A percentile compares a stretch with the other conserved stretches of the same genome.
These are phyloP conservation scores for Penicillium waksmanii DNA, from an alignment of 495 filamentous ascomycete species.

Conservation along the genomic window DNA sequence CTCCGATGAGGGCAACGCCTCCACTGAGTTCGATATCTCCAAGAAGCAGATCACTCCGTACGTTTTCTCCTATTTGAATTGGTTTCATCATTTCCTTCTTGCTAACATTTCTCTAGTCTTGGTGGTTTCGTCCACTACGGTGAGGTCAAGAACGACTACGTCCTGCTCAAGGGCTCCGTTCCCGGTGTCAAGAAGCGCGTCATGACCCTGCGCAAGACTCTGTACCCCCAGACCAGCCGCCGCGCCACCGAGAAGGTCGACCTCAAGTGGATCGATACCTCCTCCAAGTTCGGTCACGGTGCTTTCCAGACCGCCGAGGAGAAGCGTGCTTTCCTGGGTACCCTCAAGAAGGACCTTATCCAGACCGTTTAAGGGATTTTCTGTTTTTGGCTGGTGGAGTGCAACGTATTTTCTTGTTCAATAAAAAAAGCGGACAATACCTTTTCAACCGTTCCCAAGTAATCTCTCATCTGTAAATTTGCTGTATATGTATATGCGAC, in stretches of 20 bases:
- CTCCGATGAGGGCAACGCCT: slow-evolving; percentile 83
- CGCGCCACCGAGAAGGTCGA: slow-evolving; percentile 98
- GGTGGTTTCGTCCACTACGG: slow-evolving; percentile 99
- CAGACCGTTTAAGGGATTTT: slow-evolving; percentile 70
- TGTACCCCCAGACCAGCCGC: slow-evolving; percentile 95
- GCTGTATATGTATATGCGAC: too few relatives aligned
- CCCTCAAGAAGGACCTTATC: slow-evolving; percentile 97
- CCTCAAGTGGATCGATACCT: slow-evolving; percentile 99
- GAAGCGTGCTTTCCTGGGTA: slow-evolving; percentile 97
- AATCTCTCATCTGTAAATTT: not conserved
- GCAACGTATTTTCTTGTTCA: slow-evolving; percentile 51
- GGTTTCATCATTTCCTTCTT: slow-evolving; percentile 3
- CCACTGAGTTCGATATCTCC: slow-evolving; percentile 93
- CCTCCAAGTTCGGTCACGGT: slow-evolving; percentile 99
- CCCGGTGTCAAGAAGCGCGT: slow-evolving; percentile 99
- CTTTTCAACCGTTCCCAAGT: slow-evolving; percentile 26
- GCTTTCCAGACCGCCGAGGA: slow-evolving; percentile 97
- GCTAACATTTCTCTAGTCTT: slow-evolving; percentile 63
- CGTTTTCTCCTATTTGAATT: slow-evolving; percentile 47
- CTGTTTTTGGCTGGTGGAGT: slow-evolving; percentile 41
- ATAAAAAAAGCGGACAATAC: slow-evolving; percentile 52
- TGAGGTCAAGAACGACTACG: slow-evolving; percentile 98
- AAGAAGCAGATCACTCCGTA: slow-evolving; percentile 99
- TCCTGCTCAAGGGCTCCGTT: slow-evolving; percentile 96
- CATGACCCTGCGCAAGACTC: slow-evolving; percentile 98